Conservation (phyloP, 371 early-diverging fungal genomes). For the Mortierella sp. region DNA sequence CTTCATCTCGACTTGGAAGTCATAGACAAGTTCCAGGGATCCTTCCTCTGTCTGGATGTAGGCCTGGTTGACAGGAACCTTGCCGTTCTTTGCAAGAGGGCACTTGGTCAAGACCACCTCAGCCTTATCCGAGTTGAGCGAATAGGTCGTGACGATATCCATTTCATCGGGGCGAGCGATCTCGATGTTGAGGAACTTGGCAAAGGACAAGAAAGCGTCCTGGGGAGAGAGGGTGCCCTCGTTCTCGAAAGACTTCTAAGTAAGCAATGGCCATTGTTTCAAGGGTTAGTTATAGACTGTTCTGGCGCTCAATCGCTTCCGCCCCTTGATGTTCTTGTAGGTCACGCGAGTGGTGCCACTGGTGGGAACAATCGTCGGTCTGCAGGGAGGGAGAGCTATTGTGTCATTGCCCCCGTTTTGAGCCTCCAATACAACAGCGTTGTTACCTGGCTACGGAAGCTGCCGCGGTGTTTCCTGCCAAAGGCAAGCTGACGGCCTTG, state of each 20-base stretch:
- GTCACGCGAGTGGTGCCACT: too few relatives aligned
- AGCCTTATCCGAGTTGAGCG: constrained; percentile 42
- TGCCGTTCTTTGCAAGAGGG: constrained; percentile 65
- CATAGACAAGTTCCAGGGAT: constrained; percentile 81
- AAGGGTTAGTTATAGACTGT: too few relatives aligned
- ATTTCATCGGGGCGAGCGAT: constrained; percentile 49
- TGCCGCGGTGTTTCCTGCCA: constrained; percentile 40
- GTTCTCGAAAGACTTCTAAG: neutral
- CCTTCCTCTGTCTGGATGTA: constrained; percentile 70
- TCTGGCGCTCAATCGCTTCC: too few relatives aligned
- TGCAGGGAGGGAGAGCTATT: too few relatives aligned
- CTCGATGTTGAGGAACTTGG: constrained; percentile 46
- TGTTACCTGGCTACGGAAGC: constrained; percentile 13
- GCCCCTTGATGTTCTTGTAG: too few relatives aligned
- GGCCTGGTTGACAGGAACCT: constrained; percentile 64
- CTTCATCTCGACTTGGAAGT: constrained; percentile 86
- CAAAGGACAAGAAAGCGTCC: constrained; percentile 55
- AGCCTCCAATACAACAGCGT: too few relatives aligned
- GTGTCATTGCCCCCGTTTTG: too few relatives aligned
- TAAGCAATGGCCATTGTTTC: too few relatives aligned
- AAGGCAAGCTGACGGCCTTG: constrained; percentile 46
- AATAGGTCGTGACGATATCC: constrained; percentile 38
- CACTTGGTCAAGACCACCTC: constrained; percentile 60
- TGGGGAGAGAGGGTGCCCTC: constrained; percentile 40
- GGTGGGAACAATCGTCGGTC: too few relatives aligned